Base-by-base conservation (phyloP, 306 rosid genomes). In the Mimosa pudica region DNA sequence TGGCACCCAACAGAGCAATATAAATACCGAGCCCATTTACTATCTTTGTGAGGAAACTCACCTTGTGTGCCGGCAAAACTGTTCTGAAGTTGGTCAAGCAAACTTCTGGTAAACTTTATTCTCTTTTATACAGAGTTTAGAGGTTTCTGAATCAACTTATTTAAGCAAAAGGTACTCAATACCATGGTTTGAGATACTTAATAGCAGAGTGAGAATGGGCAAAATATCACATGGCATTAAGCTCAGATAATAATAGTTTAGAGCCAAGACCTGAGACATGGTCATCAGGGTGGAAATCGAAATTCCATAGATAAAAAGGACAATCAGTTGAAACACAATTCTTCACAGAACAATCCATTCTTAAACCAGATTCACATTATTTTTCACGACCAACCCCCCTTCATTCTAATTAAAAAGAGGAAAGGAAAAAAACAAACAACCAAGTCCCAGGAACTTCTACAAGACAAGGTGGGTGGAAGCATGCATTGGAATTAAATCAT, bases 321-420 rank as follows among this genome's bases (percentile, higher is more conserved):
- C 17, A 52, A 74, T 78, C 80, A 64, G 69, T 74, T 70, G 71
- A 44, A 83, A 77, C 2, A 14, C 69, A 18, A 70, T 81, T 80
- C 80, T 74, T 78, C 81, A 71, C 75, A 44, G 77, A 82, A 52
- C 80, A 78, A 73, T 60, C 86, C 81, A 30, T 73, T 82, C 76
- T 70, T 73, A 62, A 80, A 78, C 79, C 79, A 82, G 68, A 70
- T 86, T 80, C 81, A 75, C 77, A 78, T 89, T 92, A 88, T 88
- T 92, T 84, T 81, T 82, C 81, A 68, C 83, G 84, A 77, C 78
- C 54, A 60, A 61, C 64, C 64, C 46, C 80, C 69, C 82, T 82
- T 67, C 51, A 66, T 84, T 72, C 63, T 70, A 79, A 70, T 38
- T 47, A 48, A 52, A 65, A 71, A 9, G 78, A 32, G 35, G 52